phyloP scores from a whole-genome alignment of 2,329 filamentous ascomycete species.

The Lachnellula occidentalis region DNA sequence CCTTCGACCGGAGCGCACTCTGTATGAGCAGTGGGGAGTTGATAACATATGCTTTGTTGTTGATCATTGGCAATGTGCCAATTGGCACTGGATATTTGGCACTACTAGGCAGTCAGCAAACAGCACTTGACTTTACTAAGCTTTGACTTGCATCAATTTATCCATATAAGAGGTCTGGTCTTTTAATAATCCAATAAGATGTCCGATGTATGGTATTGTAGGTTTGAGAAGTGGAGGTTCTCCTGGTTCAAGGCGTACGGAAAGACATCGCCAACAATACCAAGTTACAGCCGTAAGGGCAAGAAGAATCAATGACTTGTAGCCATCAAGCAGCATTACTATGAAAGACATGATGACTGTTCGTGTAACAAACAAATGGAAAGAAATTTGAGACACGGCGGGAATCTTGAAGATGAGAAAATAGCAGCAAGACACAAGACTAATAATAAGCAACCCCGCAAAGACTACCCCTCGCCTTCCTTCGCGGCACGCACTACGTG shows the following conservation, averaged over 20 bases:
- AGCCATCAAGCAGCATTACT: slow-evolving; percentile 10
- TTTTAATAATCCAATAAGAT: slow-evolving; percentile 38
- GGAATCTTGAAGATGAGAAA: too few relatives aligned
- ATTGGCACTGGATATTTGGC: slow-evolving; percentile 29
- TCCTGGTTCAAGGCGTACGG: slow-evolving; percentile 23
- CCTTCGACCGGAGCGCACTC: slow-evolving; percentile 35
- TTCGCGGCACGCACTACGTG: too few relatives aligned
- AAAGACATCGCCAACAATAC: slow-evolving; percentile 8
- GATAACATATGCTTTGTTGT: slow-evolving; percentile 40
- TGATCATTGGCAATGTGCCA: slow-evolving; percentile 41
- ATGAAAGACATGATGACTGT: not conserved
- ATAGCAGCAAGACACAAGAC: too few relatives aligned
- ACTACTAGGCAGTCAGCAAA: slow-evolving; percentile 8
- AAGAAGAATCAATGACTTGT: slow-evolving; percentile 14
- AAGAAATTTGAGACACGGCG: not conserved
- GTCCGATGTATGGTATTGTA: slow-evolving; percentile 40
- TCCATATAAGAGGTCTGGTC: slow-evolving; percentile 33
- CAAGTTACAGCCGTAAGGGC: slow-evolving; percentile 2
- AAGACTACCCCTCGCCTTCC: too few relatives aligned
- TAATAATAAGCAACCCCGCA: too few relatives aligned
- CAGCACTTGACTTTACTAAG: not conserved
- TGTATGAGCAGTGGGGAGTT: slow-evolving; percentile 36
- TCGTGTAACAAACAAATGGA: not conserved
- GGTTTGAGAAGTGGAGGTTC: slow-evolving; percentile 40
- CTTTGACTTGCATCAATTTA: slow-evolving; percentile 31